Evolutionary conservation across 495 filamentous ascomycete species (phyloP).

Genomic region (Evansstolkia leycettana): DNA sequence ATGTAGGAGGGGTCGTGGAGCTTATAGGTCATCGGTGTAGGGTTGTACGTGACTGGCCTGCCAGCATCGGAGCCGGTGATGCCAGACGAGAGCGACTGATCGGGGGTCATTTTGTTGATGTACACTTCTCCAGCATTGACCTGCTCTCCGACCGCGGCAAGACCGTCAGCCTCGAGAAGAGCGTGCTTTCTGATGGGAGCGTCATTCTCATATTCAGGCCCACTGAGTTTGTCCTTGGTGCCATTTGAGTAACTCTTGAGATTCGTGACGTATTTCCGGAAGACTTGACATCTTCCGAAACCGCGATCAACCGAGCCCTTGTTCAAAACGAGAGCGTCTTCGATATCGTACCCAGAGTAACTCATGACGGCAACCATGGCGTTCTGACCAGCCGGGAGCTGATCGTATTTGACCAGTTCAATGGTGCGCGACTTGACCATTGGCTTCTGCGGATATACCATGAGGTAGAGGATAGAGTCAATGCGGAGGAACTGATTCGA

Average conservation of each 20-base stretch:
- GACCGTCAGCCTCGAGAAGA: conserved; percentile 63
- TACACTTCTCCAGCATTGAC: conserved; percentile 66
- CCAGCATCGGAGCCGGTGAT: conserved; percentile 51
- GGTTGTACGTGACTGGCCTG: conserved; percentile 43
- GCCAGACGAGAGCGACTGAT: conserved; percentile 52
- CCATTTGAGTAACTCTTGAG: conserved; percentile 74
- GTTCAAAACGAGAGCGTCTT: conserved; percentile 94
- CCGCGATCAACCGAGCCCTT: conserved; percentile 89
- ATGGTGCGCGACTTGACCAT: conserved; percentile 97
- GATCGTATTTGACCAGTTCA: conserved; percentile 93
- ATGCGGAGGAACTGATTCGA: conserved; percentile 95
- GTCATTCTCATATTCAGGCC: conserved; percentile 45
- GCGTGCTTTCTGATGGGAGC: conserved; percentile 58
- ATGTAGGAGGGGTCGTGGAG: conserved; percentile 76
- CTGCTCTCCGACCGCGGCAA: conserved; percentile 70
- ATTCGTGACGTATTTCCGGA: conserved; percentile 71
- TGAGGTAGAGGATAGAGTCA: conserved; percentile 87
- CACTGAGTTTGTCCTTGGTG: conserved; percentile 58
- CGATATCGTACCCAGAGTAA: conserved; percentile 98
- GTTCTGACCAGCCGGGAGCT: conserved; percentile 91
- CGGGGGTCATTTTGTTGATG: conserved; percentile 74
- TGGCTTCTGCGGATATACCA: conserved; percentile 95
- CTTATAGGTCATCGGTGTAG: conserved; percentile 67
- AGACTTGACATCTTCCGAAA: conserved; percentile 92
- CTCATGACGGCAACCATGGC: conserved; percentile 98